Base-by-base conservation (phyloP, 106 monocot species). In the Gastrodia elata region DNA sequence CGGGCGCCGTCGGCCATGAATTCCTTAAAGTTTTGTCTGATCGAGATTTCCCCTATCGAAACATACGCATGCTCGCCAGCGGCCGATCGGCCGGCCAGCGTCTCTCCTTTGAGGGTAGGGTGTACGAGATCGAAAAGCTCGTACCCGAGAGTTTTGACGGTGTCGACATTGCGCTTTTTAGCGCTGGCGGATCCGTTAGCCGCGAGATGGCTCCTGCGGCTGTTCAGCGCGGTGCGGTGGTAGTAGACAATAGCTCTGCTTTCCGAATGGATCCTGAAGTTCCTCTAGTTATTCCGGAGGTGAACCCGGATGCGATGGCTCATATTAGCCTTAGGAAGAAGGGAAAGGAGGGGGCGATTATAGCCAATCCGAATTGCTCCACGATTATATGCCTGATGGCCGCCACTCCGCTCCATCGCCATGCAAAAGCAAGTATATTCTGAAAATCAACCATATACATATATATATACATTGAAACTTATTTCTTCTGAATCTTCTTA, bases 321-420 rank as follows among this genome's bases (percentile, higher is more conserved):
- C 78, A 86, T 73, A 73, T 90, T 3, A 84, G 65, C 74, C 39
- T 93, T 20, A 78, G 78, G 59, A 78, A 81, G 59, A 84, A 83
- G 40, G 64, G 52, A 20, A 85, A 83, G 11, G 81, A 92, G 43
- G 97, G 97, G 22, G 88, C 86, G 32, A 49, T 97, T 13, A 83
- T 97, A 67, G 90, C 97, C 2, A 97, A 93, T 79, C 97, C 97
- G 11, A 97, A 97, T 77, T 97, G 97, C 40, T 97, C 97, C 0
- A 97, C 90, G 14, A 97, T 97, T 64, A 97, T 97, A 55, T 97
- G 92, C 76, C 68, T 97, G 68, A 92, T 97, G 96, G 5, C 77
- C 10, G 93, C 79, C 70, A 97, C 97, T n/a, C 97, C 97, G 3
- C 90, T 98, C 39, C 98, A 98, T 70, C 90, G 88, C 25, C 83